Conservation (phyloP, 257 asterid species). For the Capsicum chinense region DNA sequence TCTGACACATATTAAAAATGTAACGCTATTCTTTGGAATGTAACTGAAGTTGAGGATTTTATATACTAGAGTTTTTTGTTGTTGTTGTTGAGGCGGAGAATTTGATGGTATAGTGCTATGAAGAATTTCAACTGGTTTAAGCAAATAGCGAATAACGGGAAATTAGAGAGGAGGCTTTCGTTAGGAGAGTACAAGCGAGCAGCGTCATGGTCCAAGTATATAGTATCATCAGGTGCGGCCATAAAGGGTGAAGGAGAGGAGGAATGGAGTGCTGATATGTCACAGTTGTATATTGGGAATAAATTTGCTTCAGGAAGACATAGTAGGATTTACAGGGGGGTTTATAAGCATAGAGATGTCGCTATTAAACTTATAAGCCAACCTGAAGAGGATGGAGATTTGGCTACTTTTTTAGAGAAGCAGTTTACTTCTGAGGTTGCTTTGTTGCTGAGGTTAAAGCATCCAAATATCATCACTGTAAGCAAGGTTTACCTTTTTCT, state of each 20-base stretch:
- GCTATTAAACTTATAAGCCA: constrained; percentile 95
- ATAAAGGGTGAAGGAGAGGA: constrained; percentile 75
- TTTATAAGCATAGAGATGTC: constrained; percentile 82
- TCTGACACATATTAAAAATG: not conserved
- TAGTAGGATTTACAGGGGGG: constrained; percentile 91
- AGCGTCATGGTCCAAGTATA: constrained; percentile 90
- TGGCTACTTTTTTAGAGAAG: constrained; percentile 87
- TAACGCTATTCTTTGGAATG: constrained; percentile 24
- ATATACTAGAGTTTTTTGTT: not conserved
- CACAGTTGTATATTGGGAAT: constrained; percentile 85
- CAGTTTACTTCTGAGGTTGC: constrained; percentile 91
- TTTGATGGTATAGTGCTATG: constrained; percentile 31
- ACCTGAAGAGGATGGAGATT: constrained; percentile 91
- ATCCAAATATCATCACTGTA: constrained; percentile 93
- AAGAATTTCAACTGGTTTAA: constrained; percentile 80
- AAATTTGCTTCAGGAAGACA: constrained; percentile 95
- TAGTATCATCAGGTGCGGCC: constrained; percentile 84
- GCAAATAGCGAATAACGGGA: constrained; percentile 73
- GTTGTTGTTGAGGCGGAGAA: not conserved
- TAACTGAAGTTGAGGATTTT: not conserved
- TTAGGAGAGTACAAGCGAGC: constrained; percentile 92
- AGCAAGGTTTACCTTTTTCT: constrained; percentile 30
- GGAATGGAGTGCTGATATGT: constrained; percentile 98
- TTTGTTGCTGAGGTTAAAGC: constrained; percentile 74
- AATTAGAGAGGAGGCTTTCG: constrained; percentile 87